Evolutionary conservation across 2,329 filamentous ascomycete species (phyloP), one percentile per base, ranked within the genome.

Genomic region (Pezicula rhizophila): DNA sequence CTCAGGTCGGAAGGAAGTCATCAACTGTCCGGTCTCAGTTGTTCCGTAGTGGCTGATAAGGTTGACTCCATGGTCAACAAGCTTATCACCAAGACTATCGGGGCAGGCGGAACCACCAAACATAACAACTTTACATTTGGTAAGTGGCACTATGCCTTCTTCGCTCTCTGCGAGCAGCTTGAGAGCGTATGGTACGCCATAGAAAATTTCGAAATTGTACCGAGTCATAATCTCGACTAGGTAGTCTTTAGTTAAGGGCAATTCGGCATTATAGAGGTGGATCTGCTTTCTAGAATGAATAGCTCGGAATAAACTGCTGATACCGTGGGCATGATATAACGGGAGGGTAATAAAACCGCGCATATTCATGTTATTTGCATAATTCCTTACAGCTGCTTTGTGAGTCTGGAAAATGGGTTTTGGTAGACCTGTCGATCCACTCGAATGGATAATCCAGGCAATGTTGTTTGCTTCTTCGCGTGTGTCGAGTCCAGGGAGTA

Each of bases 381-480:
- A 51, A 46, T 77, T 78, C 8, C 67, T 67, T 4, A 82, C 61
- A 6, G 69, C 73, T 11, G 72, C 69, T 7, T 62, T 59, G 45
- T 85, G 77, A 1, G 74, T 78, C 43, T 80, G 74, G 50, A 72
- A 79, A 41, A 85, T 82, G 0, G 80, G 79, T 52, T 84, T 84
- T 0, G 81, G 80, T 0, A 83, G 66, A 0, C 80, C 80, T 0
- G 82, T 73, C 0, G 76, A 80, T 5, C 81, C 80, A 28, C 56
- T 52, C 10, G 58, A 12, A 31, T 61, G 57, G 5, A 63, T 65
- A 25, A 65, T 63, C 50, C 51, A 58, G 6, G 23, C 23, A 23
- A 23, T 23, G 23, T 23, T 23, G 23, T 23, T 23, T 7, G 23
- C 23, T 23, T 23, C 23, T 23, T 23, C 6, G 6, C 23, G 23